Percentiles rank a stretch among this genome's conserved stretches.
Evolutionary conservation across 2,329 filamentous ascomycete species (phyloP).

Genomic region (Aspergillus felis): DNA sequence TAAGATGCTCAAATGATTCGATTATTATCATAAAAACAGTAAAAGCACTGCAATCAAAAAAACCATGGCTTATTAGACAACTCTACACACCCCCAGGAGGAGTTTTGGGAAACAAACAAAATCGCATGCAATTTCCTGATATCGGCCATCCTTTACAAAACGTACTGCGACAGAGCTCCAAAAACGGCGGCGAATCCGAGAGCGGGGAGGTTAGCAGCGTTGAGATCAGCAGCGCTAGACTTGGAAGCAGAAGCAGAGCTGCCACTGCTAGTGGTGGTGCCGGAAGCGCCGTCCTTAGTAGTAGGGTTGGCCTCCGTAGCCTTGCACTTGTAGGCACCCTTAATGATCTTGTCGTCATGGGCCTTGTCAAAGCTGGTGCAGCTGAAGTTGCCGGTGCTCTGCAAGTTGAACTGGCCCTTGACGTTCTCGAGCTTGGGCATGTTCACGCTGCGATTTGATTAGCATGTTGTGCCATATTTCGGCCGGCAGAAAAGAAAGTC

Average conservation of each 20-base stretch:
- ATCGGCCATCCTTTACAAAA: slow-evolving; percentile 41
- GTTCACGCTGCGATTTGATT: slow-evolving; percentile 53
- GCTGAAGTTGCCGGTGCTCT: slow-evolving; percentile 61
- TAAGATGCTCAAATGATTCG: slow-evolving; percentile 30
- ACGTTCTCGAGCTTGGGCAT: slow-evolving; percentile 66
- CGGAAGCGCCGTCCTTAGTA: slow-evolving; percentile 30
- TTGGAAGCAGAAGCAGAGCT: slow-evolving; percentile 28
- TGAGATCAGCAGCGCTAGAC: slow-evolving; percentile 36
- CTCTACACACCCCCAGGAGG: slow-evolving; percentile 31
- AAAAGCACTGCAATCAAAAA: slow-evolving; percentile 27
- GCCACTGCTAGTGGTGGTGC: slow-evolving; percentile 23
- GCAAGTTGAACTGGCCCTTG: slow-evolving; percentile 66
- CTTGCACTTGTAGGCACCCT: slow-evolving; percentile 46
- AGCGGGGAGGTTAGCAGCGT: slow-evolving; percentile 32
- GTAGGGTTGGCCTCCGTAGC: slow-evolving; percentile 34
- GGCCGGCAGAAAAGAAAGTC: background rate
- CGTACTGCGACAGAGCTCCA: slow-evolving; percentile 43
- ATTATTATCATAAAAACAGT: slow-evolving; percentile 42
- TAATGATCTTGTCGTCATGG: slow-evolving; percentile 39
- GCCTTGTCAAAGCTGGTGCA: slow-evolving; percentile 54
- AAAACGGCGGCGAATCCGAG: slow-evolving; percentile 43
- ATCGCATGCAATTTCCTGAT: slow-evolving; percentile 21
- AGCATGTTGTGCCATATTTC: slow-evolving; percentile 28
- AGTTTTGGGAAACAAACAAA: slow-evolving; percentile 25
- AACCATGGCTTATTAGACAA: slow-evolving; percentile 34